Evolutionary conservation across 2,329 filamentous ascomycete genomes (phyloP), one percentile per base, ranked within the genome.

Genomic region (Fusarium phyllophilum): DNA sequence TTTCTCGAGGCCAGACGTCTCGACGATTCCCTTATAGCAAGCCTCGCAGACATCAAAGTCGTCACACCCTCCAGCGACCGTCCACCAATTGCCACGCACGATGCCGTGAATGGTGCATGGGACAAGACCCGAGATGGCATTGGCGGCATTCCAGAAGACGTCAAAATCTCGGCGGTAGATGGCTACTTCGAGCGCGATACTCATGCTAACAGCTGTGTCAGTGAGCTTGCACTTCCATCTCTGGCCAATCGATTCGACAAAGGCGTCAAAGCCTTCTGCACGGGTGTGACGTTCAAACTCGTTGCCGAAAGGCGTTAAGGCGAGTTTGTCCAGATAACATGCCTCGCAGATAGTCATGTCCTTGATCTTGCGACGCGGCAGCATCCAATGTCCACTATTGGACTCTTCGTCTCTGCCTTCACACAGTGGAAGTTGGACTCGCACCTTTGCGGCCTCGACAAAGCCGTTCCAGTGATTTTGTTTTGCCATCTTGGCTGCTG

Each of bases 311-410:
- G 55, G 55, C 0, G 82, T 83, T 6, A 77, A 48, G 0, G 74
- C 79, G 11, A 83, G n/a, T 18, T 76, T 79, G 24, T 83, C 82
- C 17, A 83, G 62, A 62, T 79, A 83, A 29, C 82, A 84, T 4
- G 79, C 64, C 49, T 83, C 80, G 57, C 83, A 84, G 1, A 81
- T 70, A 8, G 70, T 67, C 48, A 83, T 48, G 3, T 75, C 69
- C 3, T 79, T 66, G 6, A 82, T 76, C 15, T 55, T 67, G 4
- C 71, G 74, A 0, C 77, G 74, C 0, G 78, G 72, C 1, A 74
- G 42, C 34, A 78, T 78, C 81, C 81, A 83, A 10, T 66, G 76
- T 2, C 75, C 68, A 5, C 65, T 70, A 17, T 75, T 77, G 2
- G 76, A 65, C 22, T 71, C 67, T 1, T 78, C 65, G 1, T 73